A percentile compares a stretch with the other conserved stretches of the same genome.
phyloP scores from a whole-genome alignment of 2,329 filamentous ascomycete species.

The Beauveria varroae region DNA sequence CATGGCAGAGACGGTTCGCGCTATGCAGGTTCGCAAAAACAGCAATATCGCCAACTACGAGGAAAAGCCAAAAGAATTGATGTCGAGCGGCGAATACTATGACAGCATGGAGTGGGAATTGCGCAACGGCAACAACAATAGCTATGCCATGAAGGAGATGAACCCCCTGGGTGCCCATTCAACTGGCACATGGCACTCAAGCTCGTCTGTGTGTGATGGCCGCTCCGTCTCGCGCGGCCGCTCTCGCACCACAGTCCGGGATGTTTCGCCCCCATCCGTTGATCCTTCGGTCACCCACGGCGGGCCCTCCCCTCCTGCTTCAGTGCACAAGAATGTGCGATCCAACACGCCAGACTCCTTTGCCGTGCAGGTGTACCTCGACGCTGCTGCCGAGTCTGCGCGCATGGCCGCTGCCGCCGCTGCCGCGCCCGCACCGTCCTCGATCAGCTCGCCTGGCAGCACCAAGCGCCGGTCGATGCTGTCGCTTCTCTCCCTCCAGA shows the following conservation, averaged over 20 bases:
- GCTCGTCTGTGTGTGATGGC: neutral
- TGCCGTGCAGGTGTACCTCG: slow-evolving; percentile 30
- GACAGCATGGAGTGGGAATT: slow-evolving; percentile 27
- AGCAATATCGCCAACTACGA: slow-evolving; percentile 16
- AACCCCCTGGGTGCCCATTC: neutral
- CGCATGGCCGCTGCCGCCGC: slow-evolving; percentile 4
- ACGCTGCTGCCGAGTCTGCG: slow-evolving; percentile 21
- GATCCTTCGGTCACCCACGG: neutral
- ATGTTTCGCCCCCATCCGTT: neutral
- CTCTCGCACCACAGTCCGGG: neutral
- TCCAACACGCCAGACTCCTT: slow-evolving; percentile 24
- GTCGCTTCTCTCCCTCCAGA: neutral
- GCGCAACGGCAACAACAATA: neutral
- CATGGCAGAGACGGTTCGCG: slow-evolving; percentile 1
- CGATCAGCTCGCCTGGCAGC: slow-evolving; percentile 17
- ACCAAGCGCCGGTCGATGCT: slow-evolving; percentile 14
- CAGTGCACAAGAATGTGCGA: slow-evolving; percentile 10
- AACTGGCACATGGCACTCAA: neutral
- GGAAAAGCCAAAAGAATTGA: slow-evolving; percentile 18
- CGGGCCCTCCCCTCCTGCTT: slow-evolving; percentile 10
- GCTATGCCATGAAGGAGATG: neutral
- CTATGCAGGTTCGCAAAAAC: neutral
- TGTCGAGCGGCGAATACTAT: slow-evolving; percentile 33
- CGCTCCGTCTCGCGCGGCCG: neutral
- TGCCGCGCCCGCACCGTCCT: slow-evolving; percentile 16